Evolutionary conservation across 805 yeast species (phyloP), one percentile per base, ranked within the genome.

Genomic region (Cyberlindnera lachancei): DNA sequence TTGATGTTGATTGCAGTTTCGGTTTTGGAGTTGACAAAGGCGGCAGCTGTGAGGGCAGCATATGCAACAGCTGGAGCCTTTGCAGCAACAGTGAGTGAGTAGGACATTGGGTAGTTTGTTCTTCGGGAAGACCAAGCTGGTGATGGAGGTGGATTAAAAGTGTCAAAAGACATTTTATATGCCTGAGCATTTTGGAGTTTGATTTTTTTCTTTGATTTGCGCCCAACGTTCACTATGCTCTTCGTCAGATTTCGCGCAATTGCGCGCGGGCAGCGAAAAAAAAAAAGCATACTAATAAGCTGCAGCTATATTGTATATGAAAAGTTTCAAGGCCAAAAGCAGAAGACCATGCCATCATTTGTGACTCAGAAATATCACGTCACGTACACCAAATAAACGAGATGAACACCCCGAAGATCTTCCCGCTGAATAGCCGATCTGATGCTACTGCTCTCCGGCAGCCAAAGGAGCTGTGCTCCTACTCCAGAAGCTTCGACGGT

Each of bases 51-150:
- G 40, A 87, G 61, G 13, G 77, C 75, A 6, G 84, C 72, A 55
- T 85, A 90, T 18, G 90, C 92, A 36, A 84, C 79, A 31, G 72
- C 68, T 14, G 84, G 84, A 5, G 95, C 94, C 66, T 86, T 88
- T 35, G 84, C 86, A 37, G 95, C 95, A 43, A 88, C 61, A 36
- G 77, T 68, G 40, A 88, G 65, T 29, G 56, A 51, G 37, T 41
- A 44, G 13, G 65, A 61, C 52, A 73, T 59, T 23, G 22, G 25
- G 27, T 12, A 26, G 21, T 15, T 15, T 20, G 13, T 7, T 15
- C 13, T 25, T 11, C 6, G 10, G 10, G 10, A 8, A 10, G 7
- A 8, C 10, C 7, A 19, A 19, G 10, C 10, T 19, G 21, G 21
- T 7, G 21, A 10, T 7, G 21, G 21, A 10, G 21, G 21, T 19